Percentiles rank a stretch among this genome's conserved stretches.
phyloP scores from a whole-genome alignment of 345 rosid genomes.

The Citrus sp. region DNA sequence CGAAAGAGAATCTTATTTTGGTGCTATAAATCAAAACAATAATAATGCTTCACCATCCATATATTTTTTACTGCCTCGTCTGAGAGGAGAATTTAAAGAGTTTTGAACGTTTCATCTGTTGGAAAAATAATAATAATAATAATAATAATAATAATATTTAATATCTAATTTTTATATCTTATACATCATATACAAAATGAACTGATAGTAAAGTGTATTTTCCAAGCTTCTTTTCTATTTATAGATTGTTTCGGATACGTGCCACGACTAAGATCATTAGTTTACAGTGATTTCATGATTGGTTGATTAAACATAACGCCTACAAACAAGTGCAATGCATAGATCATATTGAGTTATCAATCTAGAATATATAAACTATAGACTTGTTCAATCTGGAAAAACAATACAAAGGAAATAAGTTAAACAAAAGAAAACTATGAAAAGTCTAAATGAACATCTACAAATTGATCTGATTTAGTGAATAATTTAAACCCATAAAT shows the following conservation, averaged over 20 bases:
- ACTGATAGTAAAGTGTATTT: too few species aligned
- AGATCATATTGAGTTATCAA: not conserved
- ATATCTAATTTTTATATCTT: not conserved
- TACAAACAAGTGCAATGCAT: not conserved
- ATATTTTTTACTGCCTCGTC: not conserved
- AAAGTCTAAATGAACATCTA: not conserved
- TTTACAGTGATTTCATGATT: not conserved
- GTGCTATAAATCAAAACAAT: not conserved
- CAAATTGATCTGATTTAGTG: not conserved
- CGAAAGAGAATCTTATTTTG: too few species aligned
- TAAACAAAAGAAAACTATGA: not conserved
- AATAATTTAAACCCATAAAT: too few species aligned
- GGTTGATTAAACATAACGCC: not conserved
- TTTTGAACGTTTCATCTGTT: not conserved
- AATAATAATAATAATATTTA: too few species aligned
- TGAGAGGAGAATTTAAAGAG: not conserved
- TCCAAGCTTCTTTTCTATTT: too few species aligned
- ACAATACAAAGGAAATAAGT: not conserved
- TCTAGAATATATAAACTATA: not conserved
- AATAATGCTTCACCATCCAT: not conserved
- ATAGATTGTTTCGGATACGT: too few species aligned
- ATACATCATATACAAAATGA: not conserved
- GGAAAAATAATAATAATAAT: not conserved
- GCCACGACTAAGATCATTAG: too few species aligned
- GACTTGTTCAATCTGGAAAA: too few species aligned